phyloP scores from a whole-genome alignment of 169 alveolate genomes.

The Plasmodium coatneyi region DNA sequence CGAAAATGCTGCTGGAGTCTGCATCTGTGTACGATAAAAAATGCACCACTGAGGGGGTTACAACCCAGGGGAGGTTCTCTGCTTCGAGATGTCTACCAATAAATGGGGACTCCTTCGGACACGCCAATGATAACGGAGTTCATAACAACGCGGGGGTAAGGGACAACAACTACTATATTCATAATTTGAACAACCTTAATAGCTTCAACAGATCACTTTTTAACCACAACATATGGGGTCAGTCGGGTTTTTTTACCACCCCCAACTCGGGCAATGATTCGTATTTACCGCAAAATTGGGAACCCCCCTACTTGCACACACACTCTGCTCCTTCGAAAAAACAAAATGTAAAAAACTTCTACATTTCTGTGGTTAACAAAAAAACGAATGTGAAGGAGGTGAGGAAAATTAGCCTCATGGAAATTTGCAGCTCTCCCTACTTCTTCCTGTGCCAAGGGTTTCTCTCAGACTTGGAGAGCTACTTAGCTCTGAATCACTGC shows the following conservation, averaged over 20 bases:
- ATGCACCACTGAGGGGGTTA: not conserved
- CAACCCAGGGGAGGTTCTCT: not conserved
- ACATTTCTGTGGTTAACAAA: conserved; percentile 34
- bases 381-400: conserved; percentile 49
- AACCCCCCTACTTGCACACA: not conserved
- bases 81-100: not conserved
- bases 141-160: not conserved
- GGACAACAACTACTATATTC: not conserved
- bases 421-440: conserved; percentile 13
- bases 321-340: not conserved
- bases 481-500: conserved; percentile 54
- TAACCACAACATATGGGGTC: not conserved
- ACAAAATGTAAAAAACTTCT: conserved; percentile 25
- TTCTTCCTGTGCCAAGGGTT: conserved; percentile 45
- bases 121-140: not conserved
- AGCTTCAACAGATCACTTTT: not conserved
- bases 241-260: not conserved
- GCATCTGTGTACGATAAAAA: conserved; percentile 4
- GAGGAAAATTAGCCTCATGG: conserved; percentile 54
- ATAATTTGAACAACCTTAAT: not conserved
- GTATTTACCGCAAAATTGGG: not conserved
- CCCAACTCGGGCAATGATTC: not conserved
- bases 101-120: not conserved
- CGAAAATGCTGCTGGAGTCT: not conserved
- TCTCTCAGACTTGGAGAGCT: conserved; percentile 47